Percentiles rank a stretch among this genome's conserved stretches.
Evolutionary conservation across 345 rosid species (phyloP).

Genomic region (Populus euphratica): DNA sequence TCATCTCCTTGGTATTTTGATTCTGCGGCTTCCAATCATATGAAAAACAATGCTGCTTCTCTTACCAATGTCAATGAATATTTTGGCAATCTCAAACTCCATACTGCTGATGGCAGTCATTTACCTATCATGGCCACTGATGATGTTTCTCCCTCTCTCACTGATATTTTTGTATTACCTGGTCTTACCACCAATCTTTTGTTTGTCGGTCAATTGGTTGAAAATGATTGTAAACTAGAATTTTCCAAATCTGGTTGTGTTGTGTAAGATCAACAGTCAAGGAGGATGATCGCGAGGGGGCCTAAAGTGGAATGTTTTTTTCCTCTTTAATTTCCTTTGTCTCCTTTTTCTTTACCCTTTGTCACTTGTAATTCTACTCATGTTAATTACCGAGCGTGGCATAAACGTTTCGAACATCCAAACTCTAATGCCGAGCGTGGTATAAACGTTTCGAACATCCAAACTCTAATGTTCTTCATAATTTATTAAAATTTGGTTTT

Average conservation of each 20-base stretch:
- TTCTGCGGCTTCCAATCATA: too few species aligned
- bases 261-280: slow-evolving; percentile 11
- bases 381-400: background rate
- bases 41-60: too few species aligned
- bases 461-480: background rate
- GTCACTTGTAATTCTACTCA: background rate
- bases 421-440: background rate
- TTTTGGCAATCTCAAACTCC: background rate
- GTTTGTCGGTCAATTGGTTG: background rate
- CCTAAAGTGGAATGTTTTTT: background rate
- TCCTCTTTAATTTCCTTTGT: background rate
- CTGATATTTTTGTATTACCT: background rate
- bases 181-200: background rate
- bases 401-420: background rate
- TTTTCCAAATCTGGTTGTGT: slow-evolving; percentile 1
- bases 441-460: background rate
- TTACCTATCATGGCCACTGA: background rate
- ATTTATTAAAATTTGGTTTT: background rate
- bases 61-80: background rate
- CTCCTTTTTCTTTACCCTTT: background rate
- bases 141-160: background rate
- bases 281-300: slow-evolving; percentile 4
- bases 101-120: background rate
- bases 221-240: background rate
- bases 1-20: background rate